Evolutionary conservation across 2,329 filamentous ascomycete species (phyloP), one percentile per base, ranked within the genome.

Genomic region (Penicillium paneum): DNA sequence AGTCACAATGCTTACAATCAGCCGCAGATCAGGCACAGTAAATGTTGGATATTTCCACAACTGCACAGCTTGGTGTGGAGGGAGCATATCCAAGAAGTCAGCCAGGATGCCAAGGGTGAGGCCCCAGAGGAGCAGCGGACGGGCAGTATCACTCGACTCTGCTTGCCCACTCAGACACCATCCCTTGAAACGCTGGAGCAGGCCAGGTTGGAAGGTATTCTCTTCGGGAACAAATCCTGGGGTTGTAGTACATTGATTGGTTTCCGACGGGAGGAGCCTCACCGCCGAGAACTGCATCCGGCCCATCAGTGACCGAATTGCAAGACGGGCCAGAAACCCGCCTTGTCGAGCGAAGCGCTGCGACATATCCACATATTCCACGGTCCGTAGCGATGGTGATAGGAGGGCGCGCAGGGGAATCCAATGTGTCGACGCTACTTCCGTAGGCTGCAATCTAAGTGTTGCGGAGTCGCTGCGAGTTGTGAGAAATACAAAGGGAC

Each of bases 11-110:
- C 80, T 85, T 50, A 88, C 79, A 11, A 83, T 73, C 31, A 84
- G 73, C 6, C 81, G 76, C 3, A 88, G 76, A 63, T 89, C 86
- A 53, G 77, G 78, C 1, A 81, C 78, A 0, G 85, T 87, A 65
- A 89, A 88, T 1, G 83, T 88, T 0, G 86, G 86, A 64, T 87
- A 88, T 29, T 80, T 81, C 85, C 86, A 89, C 26, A 87, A 68
- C 32, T 81, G 74, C 4, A 88, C 78, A 2, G 84, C 81, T 49
- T 81, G 83, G 58, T 80, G 76, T 1, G 85, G 84, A n/a, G 85
- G 85, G 4, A 88, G 71, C 64, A 87, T 79, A 59, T 88, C 84
- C 24, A 89, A 76, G 59, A 89, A 84, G 68, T 89, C 86, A 15
- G 83, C 83, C 36, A 88, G 71, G 31, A 89, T 82, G 5, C 85